Evolutionary conservation across 2,329 filamentous ascomycete genomes (phyloP), one percentile per base, ranked within the genome.

Genomic region (Amylocarpus encephaloides): DNA sequence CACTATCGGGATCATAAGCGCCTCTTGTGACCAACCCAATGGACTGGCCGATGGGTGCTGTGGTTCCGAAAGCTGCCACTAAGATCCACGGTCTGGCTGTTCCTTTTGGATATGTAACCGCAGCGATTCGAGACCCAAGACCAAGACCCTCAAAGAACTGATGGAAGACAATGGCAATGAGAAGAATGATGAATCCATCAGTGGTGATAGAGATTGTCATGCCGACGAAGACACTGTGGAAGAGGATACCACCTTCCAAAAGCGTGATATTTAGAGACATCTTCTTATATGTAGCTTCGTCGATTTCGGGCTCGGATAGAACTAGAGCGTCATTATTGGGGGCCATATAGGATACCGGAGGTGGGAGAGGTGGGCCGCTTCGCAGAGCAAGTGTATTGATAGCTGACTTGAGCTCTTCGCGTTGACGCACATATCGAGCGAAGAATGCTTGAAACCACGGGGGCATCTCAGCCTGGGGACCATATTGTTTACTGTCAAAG

Each of bases 31-130:
- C 71, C 15, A 93, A 73, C 0, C 88, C 88, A 45, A 93, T 85
- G 3, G 86, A 86, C 64, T 92, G 87, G 9, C 88, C 88, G 15
- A 91, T 71, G 0, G 88, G 88, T 0, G 88, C 91, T 3, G 83
- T 88, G 2, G 45, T 49, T 3, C 54, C 54, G 29, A 53, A 56
- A 15, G 54, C 54, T 6, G 46, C 38, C 3, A 54, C 56, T 32
- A 58, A 39, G 18, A 58, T 30, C 56, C 54, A 56, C 30, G 54
- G 54, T 32, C 45, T 48, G 16, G 44, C 47, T 29, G 47, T 38
- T 43, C 49, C 49, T 38, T 52, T 52, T 11, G 47, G 45, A 43
- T 54, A 54, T 15, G 51, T 45, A 5, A 57, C 49, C 19, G 54
- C 54, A 16, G 83, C 83, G 59, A 88, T 88, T 52, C 85, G 81